Percentiles rank a stretch among this genome's conserved stretches.
phyloP scores from a whole-genome alignment of 345 rosid species.

The Firmiana major region DNA sequence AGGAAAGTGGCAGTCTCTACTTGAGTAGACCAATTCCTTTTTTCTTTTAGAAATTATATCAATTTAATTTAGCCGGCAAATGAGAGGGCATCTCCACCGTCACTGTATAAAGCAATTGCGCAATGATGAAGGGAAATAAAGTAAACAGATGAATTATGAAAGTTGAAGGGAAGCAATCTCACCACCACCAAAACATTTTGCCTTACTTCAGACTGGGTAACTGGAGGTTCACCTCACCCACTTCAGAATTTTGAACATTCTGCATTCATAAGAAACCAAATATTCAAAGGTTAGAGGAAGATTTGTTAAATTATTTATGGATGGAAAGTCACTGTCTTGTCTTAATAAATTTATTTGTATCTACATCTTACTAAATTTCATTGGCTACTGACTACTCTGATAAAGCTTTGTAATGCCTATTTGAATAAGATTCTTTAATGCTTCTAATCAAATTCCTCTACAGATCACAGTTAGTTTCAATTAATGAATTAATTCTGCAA shows the following conservation, averaged over 20 bases:
- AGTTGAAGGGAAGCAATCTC: too few relatives aligned
- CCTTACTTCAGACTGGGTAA: neutral
- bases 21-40: too few relatives aligned
- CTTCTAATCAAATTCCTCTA: neutral
- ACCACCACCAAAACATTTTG: neutral
- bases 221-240: neutral
- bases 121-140: neutral
- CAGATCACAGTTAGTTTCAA: neutral
- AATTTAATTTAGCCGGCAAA: neutral
- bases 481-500: too few relatives aligned
- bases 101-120: neutral
- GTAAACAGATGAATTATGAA: neutral
- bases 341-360: too few relatives aligned
- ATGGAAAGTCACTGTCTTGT: too few relatives aligned
- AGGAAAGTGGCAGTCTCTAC: too few relatives aligned
- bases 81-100: neutral
- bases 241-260: neutral
- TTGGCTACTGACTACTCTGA: neutral
- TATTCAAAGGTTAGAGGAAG: neutral
- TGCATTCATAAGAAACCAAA: neutral
- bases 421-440: neutral
- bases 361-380: too few relatives aligned
- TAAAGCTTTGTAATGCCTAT: neutral
- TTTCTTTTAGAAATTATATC: too few relatives aligned
- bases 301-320: neutral